Conservation (phyloP, 2,329 filamentous ascomycete genomes). For the Talaromyces sp. region DNA sequence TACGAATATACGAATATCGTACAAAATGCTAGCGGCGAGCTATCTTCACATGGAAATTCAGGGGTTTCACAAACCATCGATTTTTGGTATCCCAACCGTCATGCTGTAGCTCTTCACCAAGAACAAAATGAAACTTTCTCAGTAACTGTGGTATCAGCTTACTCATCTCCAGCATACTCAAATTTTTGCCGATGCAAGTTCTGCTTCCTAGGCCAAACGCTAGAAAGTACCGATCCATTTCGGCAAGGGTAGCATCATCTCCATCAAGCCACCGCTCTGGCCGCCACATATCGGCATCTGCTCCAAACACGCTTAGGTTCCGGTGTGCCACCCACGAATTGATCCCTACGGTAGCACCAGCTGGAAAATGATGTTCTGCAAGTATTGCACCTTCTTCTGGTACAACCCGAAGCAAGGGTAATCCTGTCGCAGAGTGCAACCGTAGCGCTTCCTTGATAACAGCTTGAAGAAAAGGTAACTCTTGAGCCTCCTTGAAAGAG, state of each 20-base stretch:
- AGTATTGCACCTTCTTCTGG: conserved; percentile 24
- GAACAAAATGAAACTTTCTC: background rate
- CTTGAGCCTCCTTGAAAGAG: conserved; percentile 1
- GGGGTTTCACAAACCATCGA: background rate
- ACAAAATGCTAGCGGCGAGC: background rate
- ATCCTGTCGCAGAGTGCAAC: conserved; percentile 10
- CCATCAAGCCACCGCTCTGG: conserved; percentile 26
- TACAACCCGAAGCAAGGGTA: conserved; percentile 31
- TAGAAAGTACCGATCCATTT: conserved; percentile 8
- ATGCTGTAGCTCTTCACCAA: background rate
- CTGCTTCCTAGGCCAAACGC: conserved; percentile 1
- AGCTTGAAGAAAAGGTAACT: conserved; percentile 28
- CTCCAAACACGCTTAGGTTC: conserved; percentile 21
- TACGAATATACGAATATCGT: background rate
- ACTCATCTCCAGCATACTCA: conserved; percentile 13
- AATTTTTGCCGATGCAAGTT: background rate
- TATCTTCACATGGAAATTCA: background rate
- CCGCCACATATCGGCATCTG: conserved; percentile 24
- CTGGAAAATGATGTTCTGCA: conserved; percentile 19
- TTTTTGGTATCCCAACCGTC: background rate
- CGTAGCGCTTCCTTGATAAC: conserved; percentile 23
- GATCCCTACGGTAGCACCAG: conserved; percentile 27
- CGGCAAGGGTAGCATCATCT: background rate
- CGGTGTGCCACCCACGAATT: conserved; percentile 28
- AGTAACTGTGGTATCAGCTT: conserved; percentile 11